phyloP scores from a whole-genome alignment of 106 monocot species.

The Apostasia shenzhenica region DNA sequence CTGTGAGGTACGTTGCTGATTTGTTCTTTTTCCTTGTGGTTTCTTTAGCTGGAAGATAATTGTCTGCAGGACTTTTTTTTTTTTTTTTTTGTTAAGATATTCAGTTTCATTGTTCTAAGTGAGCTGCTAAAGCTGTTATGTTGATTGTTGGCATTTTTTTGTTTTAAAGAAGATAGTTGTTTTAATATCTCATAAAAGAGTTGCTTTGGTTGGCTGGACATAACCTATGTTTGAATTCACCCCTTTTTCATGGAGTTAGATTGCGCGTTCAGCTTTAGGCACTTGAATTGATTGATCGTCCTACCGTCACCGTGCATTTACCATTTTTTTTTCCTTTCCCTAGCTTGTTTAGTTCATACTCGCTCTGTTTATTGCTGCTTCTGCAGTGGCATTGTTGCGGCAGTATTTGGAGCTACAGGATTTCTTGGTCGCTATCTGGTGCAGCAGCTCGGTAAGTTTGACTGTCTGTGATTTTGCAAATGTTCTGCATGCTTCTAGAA shows the following conservation, averaged over 20 bases:
- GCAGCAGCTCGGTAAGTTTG: constrained; percentile 82
- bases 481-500: too few species aligned
- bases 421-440: constrained; percentile 99
- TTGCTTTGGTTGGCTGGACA: background rate
- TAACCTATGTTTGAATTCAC: background rate
- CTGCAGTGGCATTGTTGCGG: constrained; percentile 87
- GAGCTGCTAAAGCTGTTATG: background rate
- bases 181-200: background rate
- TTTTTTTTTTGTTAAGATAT: background rate
- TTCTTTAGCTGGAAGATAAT: background rate
- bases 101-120: background rate
- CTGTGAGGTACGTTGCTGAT: constrained; percentile 58
- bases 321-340: too few species aligned
- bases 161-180: background rate
- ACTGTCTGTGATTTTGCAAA: too few species aligned
- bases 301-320: too few species aligned
- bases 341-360: too few species aligned
- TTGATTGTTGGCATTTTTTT: background rate
- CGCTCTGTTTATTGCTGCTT: background rate
- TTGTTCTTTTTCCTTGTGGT: background rate
- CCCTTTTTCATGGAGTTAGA: too few species aligned
- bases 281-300: background rate
- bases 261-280: background rate
- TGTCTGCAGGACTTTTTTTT: too few species aligned
- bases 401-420: constrained; percentile 98